Evolutionary conservation across 2,329 filamentous ascomycete species (phyloP).

Genomic region (Calonectria hongkongensis): DNA sequence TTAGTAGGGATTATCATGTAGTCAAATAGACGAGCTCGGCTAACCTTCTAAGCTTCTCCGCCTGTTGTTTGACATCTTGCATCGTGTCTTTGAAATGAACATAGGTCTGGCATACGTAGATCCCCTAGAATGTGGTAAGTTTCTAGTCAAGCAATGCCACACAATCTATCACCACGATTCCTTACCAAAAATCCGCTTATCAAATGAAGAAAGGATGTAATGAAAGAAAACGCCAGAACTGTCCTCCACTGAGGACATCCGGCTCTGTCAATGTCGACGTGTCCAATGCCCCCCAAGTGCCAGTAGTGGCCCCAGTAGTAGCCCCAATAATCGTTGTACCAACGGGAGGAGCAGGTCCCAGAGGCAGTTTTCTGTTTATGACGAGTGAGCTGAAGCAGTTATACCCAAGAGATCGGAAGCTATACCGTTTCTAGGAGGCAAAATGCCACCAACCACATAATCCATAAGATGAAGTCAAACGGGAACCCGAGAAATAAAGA

Average conservation of each 20-base stretch:
- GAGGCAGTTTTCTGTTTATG: conserved; percentile 38
- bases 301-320: conserved; percentile 54
- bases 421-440: conserved; percentile 51
- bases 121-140: background rate
- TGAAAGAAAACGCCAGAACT: conserved; percentile 21
- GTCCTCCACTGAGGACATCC: conserved; percentile 26
- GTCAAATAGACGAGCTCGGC: background rate
- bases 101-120: background rate
- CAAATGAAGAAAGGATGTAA: conserved; percentile 17
- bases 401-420: background rate
- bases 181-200: conserved; percentile 8
- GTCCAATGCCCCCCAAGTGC: conserved; percentile 37
- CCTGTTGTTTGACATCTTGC: background rate
- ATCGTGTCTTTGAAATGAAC: background rate
- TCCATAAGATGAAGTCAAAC: conserved; percentile 52
- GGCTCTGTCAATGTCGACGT: background rate
- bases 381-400: background rate
- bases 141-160: no score
- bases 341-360: conserved; percentile 42
- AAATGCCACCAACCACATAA: conserved; percentile 56
- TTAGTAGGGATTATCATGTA: no score
- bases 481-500: conserved; percentile 51
- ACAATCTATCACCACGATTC: background rate
- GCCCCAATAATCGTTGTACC: conserved; percentile 54
- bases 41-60: background rate